Base-by-base conservation (phyloP, 805 yeast species). In the Yamadazyma nakazawae region DNA sequence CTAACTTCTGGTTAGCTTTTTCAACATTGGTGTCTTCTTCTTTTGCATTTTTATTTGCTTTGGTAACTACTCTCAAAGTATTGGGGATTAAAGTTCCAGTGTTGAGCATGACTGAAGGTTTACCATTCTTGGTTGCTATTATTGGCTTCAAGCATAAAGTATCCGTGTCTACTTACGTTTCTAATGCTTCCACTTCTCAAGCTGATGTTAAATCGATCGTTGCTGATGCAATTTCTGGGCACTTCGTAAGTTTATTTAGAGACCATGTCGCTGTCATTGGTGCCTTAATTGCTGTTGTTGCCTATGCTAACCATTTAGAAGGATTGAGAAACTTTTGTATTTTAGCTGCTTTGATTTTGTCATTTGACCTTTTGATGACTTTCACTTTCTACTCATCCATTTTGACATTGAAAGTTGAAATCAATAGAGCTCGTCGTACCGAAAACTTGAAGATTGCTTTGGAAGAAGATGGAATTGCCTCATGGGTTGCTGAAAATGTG, bases 91-190 rank as follows among this genome's bases (percentile, higher is more conserved):
- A 77, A 42, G 83, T 92, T 28, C 82, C 96, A 8, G 72, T 88
- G 46, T 70, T 87, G 46, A 81, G 88, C 46, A 73, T 92, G 54
- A 80, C 90, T 47, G 97, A 92, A 68, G 97, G 97, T 30, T 68
- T 92, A 39, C 99, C 99, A 18, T 92, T 92, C 66, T 77, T 92
- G 59, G 96, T 92, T 18, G 89, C 96, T 17, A 84, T 89, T 4
- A 81, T 92, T 60, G 99, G 98, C 1, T 92, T 92, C 67, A 90
- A 88, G 62, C 86, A 88, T 63, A 89, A 91, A 59, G 79, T 88
- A 16, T 73, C 80, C 11, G 75, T 90, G 52, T 85, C 97, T 0
- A 68, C 77, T 17, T 77, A 79, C 39, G 82, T 84, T 19, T 59
- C 79, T 56, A 64, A 67, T 34, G 70, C 76, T 24, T 61, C 75